These are phyloP conservation scores for Schizonepeta tenuifolia DNA, from an alignment of 257 asterid genomes.

Conservation along the genomic window DNA sequence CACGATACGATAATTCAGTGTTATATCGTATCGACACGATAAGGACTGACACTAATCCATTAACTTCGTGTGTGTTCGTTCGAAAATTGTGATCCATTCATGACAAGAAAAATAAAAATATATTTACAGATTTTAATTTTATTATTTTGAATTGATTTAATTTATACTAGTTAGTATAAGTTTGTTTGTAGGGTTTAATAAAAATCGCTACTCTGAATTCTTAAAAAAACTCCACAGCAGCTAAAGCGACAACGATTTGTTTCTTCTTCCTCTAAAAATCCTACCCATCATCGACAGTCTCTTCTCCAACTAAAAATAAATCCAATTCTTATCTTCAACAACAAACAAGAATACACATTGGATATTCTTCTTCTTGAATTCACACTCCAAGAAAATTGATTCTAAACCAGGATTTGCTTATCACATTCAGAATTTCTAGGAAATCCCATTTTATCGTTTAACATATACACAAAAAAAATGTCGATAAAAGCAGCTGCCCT, in stretches of 20 bases:
- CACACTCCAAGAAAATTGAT: background rate
- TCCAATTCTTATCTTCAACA: slow-evolving; percentile 45
- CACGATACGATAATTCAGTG: too few species aligned
- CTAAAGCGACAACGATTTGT: background rate
- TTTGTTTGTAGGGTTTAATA: background rate
- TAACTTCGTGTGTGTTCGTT: too few species aligned
- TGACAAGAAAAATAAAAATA: too few species aligned
- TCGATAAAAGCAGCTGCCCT: slow-evolving; percentile 65
- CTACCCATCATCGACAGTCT: slow-evolving; percentile 2
- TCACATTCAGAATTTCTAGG: background rate
- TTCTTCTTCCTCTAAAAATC: slow-evolving; percentile 31
- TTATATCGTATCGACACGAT: too few species aligned
- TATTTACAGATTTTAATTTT: too few species aligned
- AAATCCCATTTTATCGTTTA: background rate
- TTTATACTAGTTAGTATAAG: too few species aligned
- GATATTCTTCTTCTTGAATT: background rate
- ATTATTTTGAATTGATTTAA: too few species aligned
- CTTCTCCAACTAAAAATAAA: slow-evolving; percentile 13
- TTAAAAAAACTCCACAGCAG: background rate
- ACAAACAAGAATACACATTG: background rate
- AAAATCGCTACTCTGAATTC: background rate
- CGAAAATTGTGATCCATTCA: too few species aligned
- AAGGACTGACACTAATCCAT: too few species aligned
- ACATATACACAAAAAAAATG: slow-evolving; percentile 35
- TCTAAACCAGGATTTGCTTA: slow-evolving; percentile 10